phyloP scores from a whole-genome alignment of 139 green algal genomes.

The Tetraselmis striata region DNA sequence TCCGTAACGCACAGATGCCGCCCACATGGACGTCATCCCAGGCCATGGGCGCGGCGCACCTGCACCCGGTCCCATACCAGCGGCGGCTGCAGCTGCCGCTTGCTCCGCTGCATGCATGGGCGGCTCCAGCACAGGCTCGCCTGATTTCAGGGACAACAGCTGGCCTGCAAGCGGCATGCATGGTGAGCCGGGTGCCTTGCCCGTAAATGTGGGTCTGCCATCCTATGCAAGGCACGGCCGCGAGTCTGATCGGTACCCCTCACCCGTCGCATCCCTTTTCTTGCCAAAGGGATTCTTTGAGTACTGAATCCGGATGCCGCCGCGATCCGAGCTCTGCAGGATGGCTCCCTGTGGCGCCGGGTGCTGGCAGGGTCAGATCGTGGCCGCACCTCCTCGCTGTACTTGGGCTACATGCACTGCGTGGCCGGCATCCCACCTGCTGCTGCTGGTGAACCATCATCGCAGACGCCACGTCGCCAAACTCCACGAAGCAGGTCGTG shows the following conservation, averaged over 20 bases:
- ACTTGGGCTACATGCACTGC: too few relatives aligned
- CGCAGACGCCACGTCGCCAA: constrained; percentile 59
- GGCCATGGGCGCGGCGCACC: background rate
- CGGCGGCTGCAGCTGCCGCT: too few relatives aligned
- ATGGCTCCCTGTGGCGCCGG: constrained; percentile 42
- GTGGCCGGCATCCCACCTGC: constrained; percentile 45
- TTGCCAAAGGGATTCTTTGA: constrained; percentile 84
- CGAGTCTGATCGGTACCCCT: background rate
- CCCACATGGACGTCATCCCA: background rate
- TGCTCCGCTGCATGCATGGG: too few relatives aligned
- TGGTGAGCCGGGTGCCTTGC: background rate
- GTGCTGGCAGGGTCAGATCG: background rate
- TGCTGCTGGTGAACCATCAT: constrained; percentile 60
- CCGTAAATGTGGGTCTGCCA: background rate
- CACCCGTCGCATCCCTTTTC: constrained; percentile 59
- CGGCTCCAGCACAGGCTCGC: background rate
- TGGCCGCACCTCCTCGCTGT: too few relatives aligned
- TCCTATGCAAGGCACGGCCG: background rate
- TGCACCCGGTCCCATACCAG: too few relatives aligned
- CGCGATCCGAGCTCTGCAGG: constrained; percentile 67
- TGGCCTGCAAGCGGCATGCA: background rate
- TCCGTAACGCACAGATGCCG: too few relatives aligned
- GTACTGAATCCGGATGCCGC: constrained; percentile 83
- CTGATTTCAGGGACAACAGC: background rate
- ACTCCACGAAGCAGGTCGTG: constrained; percentile 85